Conservation (phyloP, 495 filamentous ascomycete species). For the Echria macrotheca region DNA sequence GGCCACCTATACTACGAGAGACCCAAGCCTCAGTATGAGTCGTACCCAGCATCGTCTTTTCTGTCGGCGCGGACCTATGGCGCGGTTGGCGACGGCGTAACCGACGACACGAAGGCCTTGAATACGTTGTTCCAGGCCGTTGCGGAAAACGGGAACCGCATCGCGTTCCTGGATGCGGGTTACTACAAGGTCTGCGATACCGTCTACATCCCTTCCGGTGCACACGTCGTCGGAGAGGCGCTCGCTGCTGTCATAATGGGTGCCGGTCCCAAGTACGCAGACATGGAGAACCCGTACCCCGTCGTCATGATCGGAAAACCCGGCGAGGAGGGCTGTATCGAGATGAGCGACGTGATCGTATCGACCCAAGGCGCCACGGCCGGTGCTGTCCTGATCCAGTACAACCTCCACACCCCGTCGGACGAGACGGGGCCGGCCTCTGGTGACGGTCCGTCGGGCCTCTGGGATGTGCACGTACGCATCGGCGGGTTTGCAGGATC, state of each 20-base stretch:
- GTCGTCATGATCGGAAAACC: constrained; percentile 67
- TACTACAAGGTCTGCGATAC: constrained; percentile 32
- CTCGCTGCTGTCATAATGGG: constrained; percentile 33
- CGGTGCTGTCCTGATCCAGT: constrained; percentile 68
- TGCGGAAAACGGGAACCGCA: constrained; percentile 28
- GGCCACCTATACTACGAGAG: constrained; percentile 47
- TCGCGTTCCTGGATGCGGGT: constrained; percentile 23
- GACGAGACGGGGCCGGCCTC: not conserved
- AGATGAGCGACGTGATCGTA: constrained; percentile 51
- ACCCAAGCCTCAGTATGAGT: constrained; percentile 67
- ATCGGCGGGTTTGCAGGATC: constrained; percentile 77
- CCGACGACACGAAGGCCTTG: constrained; percentile 45
- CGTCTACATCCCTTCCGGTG: constrained; percentile 45
- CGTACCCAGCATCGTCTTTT: constrained; percentile 46
- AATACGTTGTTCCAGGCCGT: not conserved
- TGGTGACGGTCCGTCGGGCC: constrained; percentile 32
- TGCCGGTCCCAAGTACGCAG: constrained; percentile 40
- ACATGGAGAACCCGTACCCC: constrained; percentile 57
- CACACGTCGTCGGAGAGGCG: constrained; percentile 41
- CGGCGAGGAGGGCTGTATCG: constrained; percentile 51
- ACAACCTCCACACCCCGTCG: constrained; percentile 58
- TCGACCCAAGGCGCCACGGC: constrained; percentile 35
- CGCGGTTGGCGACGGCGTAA: constrained; percentile 67
- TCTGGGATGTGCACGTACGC: constrained; percentile 75
- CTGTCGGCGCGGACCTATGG: constrained; percentile 64